Evolutionary conservation across 257 asterid species (phyloP).

Genomic region (Solanum appendiculatum): DNA sequence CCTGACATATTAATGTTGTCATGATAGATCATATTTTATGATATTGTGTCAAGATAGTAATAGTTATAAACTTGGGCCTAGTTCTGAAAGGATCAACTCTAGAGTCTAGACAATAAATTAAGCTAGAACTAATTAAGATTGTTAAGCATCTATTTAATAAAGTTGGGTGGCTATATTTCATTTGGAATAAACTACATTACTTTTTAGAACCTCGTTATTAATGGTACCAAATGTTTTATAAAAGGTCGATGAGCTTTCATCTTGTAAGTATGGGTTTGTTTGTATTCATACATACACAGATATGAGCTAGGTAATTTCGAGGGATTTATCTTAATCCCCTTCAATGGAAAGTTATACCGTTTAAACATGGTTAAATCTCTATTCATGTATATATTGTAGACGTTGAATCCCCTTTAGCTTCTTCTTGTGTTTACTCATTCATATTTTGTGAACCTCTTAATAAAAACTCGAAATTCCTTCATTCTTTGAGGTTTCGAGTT

Average conservation of each 20-base stretch:
- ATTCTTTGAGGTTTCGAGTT: background rate
- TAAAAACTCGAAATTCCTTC: too few relatives aligned
- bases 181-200: background rate
- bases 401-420: too few relatives aligned
- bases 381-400: too few relatives aligned
- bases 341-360: too few relatives aligned
- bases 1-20: background rate
- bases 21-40: background rate
- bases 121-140: background rate
- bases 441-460: too few relatives aligned
- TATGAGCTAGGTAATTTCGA: too few relatives aligned
- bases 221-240: background rate
- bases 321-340: rapidly evolving
- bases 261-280: background rate
- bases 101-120: background rate
- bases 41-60: background rate
- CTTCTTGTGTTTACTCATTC: too few relatives aligned
- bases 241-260: background rate
- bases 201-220: background rate
- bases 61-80: background rate
- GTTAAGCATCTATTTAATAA: background rate
- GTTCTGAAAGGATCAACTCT: background rate
- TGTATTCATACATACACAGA: background rate
- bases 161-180: background rate
- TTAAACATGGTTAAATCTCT: too few relatives aligned